Evolutionary conservation across 345 rosid genomes (phyloP), one percentile per base, ranked within the genome.

Genomic region (Eucalyptus microcorys): DNA sequence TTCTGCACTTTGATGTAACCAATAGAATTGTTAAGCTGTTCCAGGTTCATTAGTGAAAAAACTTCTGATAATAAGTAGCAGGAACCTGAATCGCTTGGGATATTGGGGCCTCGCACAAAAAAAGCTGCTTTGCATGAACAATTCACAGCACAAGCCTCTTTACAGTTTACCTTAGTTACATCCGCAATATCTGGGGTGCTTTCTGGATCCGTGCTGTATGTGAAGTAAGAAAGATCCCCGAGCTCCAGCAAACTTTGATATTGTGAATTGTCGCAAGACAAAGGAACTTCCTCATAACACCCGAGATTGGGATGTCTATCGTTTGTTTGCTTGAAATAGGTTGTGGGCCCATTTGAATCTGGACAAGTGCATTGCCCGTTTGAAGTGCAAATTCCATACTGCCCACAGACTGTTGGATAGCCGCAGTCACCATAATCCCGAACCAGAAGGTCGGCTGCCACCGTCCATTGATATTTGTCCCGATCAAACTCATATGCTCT

Each of bases 111-210:
- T 42, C 42, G 81, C 12, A 85, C 47, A 43, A 88, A 88, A 30
- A 89, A 27, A 14, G 85, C 91, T 37, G 91, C 90, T 71, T 89
- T 90, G 89, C 94, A 92, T 24, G 92, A 90, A 86, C 91, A 92
- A 37, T 91, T 89, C 15, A 34, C 76, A 40, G 89, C 40, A 85
- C 92, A 91, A 16, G 87, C 89, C 14, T 47, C 50, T 57, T 84
- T 42, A 80, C 91, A 90, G 13, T 87, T 88, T 47, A 17, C 16
- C 45, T 10, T n/a, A 32, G 55, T 86, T 30, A 83, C 61, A 81
- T 81, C 81, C 34, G 16, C 32, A 50, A 55, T 52, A 81, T 57
- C 68, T 7, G 79, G 79, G 14, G 24, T 1, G 37, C 87, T 86
- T 55, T 32, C 10, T 86, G 87, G 34, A 86, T 86, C 87, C 22